phyloP scores from a whole-genome alignment of 1,284 basidiomycete species.

The Amylostereum chailletii region DNA sequence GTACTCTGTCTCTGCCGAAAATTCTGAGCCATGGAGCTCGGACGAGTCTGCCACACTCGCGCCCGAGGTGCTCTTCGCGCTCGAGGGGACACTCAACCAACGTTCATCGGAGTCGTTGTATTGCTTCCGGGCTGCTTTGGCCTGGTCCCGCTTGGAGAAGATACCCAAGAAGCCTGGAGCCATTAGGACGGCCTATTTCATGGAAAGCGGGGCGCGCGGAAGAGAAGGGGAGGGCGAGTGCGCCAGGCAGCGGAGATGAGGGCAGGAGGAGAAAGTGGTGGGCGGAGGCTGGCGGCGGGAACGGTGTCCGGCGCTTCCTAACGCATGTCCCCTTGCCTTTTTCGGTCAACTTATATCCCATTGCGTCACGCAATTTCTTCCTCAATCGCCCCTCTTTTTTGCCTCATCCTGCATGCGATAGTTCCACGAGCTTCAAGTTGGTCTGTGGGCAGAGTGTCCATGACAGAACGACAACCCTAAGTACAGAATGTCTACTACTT shows the following conservation, averaged over 20 bases:
- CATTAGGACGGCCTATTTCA: conserved; percentile 4
- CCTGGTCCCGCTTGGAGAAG: conserved; percentile 25
- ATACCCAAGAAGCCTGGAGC: conserved; percentile 22
- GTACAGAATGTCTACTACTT: no score
- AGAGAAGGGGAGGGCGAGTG: not conserved
- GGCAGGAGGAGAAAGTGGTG: not conserved
- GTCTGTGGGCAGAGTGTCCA: no score
- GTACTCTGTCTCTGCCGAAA: conserved; percentile 21
- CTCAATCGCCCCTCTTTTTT: no score
- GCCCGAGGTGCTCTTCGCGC: conserved; percentile 1
- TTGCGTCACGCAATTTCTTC: no score
- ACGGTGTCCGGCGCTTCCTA: no score
- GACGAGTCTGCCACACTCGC: conserved; percentile 7
- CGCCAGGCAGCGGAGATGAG: not conserved
- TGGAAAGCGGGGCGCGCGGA: no score
- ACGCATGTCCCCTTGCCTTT: no score
- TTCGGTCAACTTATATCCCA: no score
- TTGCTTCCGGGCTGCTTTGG: conserved; percentile 12
- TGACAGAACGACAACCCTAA: no score
- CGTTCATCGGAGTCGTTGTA: conserved; percentile 7
- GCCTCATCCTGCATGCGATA: no score
- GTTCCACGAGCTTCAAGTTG: no score
- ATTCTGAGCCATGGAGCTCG: conserved; percentile 5
- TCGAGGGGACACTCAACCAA: conserved; percentile 14
- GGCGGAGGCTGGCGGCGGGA: no score